Evolutionary conservation across 768 basidiomycete genomes (phyloP).

Genomic region (Chiua virens): DNA sequence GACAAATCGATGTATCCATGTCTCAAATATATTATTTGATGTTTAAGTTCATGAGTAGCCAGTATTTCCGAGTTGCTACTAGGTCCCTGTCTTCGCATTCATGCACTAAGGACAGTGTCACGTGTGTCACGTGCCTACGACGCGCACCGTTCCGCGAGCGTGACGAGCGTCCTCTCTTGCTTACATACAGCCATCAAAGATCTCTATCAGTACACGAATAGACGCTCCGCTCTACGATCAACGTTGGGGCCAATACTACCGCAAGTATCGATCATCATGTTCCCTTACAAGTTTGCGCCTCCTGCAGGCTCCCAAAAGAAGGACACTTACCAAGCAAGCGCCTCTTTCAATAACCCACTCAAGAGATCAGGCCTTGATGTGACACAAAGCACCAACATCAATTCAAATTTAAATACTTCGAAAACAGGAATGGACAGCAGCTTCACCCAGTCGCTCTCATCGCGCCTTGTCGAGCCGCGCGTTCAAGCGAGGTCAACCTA

Average conservation of each 20-base stretch:
- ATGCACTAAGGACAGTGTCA: no score
- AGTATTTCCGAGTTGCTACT: no score
- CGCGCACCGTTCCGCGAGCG: slow-evolving; percentile 4
- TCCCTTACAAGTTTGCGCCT: slow-evolving; percentile 19
- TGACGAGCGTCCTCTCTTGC: background rate
- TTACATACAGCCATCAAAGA: no score
- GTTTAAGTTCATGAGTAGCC: no score
- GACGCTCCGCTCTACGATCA: background rate
- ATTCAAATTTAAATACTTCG: background rate
- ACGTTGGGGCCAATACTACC: background rate
- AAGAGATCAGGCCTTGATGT: slow-evolving; percentile 10
- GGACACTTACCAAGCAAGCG: background rate
- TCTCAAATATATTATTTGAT: background rate
- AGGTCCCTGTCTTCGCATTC: no score
- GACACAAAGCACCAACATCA: slow-evolving; percentile 5
- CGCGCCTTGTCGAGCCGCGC: slow-evolving; percentile 13
- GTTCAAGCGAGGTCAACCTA: slow-evolving; percentile 5
- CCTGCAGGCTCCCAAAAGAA: slow-evolving; percentile 5
- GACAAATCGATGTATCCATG: no score
- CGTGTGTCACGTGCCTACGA: slow-evolving; percentile 13
- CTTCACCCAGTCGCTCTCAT: slow-evolving; percentile 10
- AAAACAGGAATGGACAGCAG: slow-evolving; percentile 6
- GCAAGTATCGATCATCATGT: slow-evolving; percentile 5
- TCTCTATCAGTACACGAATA: no score
- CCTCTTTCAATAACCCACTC: slow-evolving; percentile 2